A percentile compares a stretch with the other conserved stretches of the same genome.
These are phyloP conservation scores for Elasticomyces elasticus DNA, from an alignment of 495 filamentous ascomycete genomes.

Conservation along the genomic window DNA sequence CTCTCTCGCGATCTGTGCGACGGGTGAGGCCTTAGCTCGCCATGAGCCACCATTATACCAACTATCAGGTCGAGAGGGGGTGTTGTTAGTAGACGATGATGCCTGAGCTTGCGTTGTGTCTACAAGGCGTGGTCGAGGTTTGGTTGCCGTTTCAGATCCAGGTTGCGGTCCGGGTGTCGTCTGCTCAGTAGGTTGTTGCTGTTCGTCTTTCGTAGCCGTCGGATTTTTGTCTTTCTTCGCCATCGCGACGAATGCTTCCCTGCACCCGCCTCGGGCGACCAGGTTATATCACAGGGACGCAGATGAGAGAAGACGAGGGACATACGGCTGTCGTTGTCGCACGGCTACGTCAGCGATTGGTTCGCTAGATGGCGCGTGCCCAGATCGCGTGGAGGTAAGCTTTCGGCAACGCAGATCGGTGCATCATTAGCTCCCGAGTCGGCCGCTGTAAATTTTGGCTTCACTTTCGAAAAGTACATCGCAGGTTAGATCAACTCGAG, in stretches of 20 bases:
- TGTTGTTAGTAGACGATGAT: background rate
- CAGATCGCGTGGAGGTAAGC: background rate
- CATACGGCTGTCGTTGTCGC: too few species aligned
- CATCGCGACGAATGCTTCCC: background rate
- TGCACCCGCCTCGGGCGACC: too few species aligned
- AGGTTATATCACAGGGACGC: background rate
- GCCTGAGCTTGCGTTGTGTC: background rate
- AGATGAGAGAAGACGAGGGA: background rate
- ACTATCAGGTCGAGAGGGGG: background rate
- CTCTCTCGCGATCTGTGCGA: constrained; percentile 27
- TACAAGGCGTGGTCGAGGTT: background rate
- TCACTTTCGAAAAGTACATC: too few species aligned
- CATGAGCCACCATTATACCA: constrained; percentile 30
- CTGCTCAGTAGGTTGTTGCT: background rate
- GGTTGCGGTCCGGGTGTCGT: background rate
- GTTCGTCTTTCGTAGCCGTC: constrained; percentile 23
- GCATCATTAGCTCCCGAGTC: too few species aligned
- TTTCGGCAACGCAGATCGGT: too few species aligned
- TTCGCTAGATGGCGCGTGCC: too few species aligned
- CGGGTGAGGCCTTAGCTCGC: constrained; percentile 30
- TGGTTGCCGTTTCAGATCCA: background rate
- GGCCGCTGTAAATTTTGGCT: too few species aligned
- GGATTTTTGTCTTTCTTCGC: constrained; percentile 28
- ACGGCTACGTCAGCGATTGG: too few species aligned
- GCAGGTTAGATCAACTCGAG: too few species aligned